Conservation (phyloP, 139 green algal species). For the Coelastrella sp. region DNA sequence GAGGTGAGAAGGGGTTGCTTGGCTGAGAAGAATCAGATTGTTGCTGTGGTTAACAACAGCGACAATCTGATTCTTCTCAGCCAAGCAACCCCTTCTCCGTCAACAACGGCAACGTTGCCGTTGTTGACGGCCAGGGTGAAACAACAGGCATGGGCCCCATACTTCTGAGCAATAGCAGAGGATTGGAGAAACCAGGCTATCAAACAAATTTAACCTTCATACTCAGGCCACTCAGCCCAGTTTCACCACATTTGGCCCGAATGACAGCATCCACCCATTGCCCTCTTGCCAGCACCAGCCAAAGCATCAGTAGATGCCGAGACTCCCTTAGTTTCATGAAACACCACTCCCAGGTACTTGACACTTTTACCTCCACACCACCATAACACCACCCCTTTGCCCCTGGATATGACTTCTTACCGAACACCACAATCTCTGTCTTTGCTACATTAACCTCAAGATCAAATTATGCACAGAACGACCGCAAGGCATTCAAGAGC, state of each 20-base stretch:
- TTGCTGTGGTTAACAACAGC: too few relatives aligned
- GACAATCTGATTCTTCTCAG: too few relatives aligned
- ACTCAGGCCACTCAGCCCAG: not conserved
- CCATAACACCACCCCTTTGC: not conserved
- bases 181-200: not conserved
- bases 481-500: not conserved
- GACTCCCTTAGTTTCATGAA: constrained; percentile 3
- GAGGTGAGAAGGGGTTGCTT: too few relatives aligned
- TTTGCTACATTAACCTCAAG: not conserved
- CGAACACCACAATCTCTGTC: constrained; percentile 13
- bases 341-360: not conserved
- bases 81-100: too few relatives aligned
- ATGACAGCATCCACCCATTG: too few relatives aligned
- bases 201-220: not conserved
- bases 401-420: not conserved
- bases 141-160: too few relatives aligned
- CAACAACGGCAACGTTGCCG: too few relatives aligned
- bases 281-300: not conserved
- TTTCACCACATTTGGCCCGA: too few relatives aligned
- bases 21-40: too few relatives aligned
- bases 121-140: not conserved
- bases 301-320: not conserved
- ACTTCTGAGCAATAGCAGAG: not conserved
- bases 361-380: not conserved
- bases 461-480: not conserved